Percentiles rank a stretch among this genome's conserved stretches.
These are phyloP conservation scores for Persicaria maculosa DNA, from an alignment of 148 eudicot species.

Conservation along the genomic window DNA sequence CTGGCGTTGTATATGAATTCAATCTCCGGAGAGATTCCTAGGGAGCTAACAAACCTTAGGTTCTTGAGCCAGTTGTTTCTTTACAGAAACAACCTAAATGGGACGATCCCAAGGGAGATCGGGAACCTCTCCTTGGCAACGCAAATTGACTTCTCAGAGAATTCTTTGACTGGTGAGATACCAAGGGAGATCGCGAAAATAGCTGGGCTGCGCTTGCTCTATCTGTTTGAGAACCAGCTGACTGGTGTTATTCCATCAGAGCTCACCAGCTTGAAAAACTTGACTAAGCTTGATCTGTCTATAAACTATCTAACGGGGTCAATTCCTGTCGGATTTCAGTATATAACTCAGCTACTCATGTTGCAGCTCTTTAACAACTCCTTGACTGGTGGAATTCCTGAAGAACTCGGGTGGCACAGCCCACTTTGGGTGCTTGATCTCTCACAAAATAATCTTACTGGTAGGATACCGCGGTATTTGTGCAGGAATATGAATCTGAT, in stretches of 20 bases:
- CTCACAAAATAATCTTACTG: conserved; percentile 31
- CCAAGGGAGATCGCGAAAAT: conserved; percentile 30
- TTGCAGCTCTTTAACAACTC: conserved; percentile 34
- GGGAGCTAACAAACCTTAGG: conserved; percentile 67
- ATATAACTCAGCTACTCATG: conserved; percentile 22
- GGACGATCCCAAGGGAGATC: conserved; percentile 36
- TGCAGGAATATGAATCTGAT: conserved; percentile 25
- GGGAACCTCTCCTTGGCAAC: conserved; percentile 18
- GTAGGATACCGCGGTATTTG: conserved; percentile 25
- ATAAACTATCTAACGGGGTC: conserved; percentile 28
- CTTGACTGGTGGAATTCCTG: conserved; percentile 30
- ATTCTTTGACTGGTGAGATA: conserved; percentile 28
- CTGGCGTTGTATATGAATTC: conserved; percentile 74
- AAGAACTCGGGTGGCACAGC: conserved; percentile 24
- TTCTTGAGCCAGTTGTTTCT: conserved; percentile 73
- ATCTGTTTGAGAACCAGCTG: conserved; percentile 31
- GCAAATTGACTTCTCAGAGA: conserved; percentile 31
- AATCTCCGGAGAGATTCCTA: conserved; percentile 51
- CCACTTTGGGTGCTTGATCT: conserved; percentile 26
- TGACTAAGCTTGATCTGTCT: conserved; percentile 27
- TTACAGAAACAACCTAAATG: conserved; percentile 45
- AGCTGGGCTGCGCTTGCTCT: conserved; percentile 20
- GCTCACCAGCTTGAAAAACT: conserved; percentile 25
- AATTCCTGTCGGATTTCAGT: conserved; percentile 34
- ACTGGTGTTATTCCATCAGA: conserved; percentile 29